Evolutionary conservation across 257 asterid genomes (phyloP), one percentile per base, ranked within the genome.

Genomic region (Fraxinus pennsylvanica): DNA sequence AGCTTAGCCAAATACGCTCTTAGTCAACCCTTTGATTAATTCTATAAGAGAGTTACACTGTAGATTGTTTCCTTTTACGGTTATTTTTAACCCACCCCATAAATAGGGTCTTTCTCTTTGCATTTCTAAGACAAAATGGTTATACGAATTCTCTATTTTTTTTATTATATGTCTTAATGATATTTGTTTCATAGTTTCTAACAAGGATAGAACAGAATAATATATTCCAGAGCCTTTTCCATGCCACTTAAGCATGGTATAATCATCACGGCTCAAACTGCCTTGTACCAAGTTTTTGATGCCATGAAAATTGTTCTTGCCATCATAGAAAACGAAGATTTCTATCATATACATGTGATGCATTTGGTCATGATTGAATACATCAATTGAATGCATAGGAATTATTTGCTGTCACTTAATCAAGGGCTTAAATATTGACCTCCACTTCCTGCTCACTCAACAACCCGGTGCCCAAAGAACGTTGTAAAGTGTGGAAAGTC

Each of bases 381-480:
- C 36, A 63, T 63, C 17, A 25, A 9, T 27, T 63, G 69, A 63
- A 63, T 2, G 15, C 69, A 9, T 52, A 70, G 72, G 21, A 41
- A 57, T 74, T 63, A 32, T 76, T 67, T 79, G 33, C 4, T 65
- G 30, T 43, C 35, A 22, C 29, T 75, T 47, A n/a, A 39, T 73
- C 17, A 59, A 67, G 52, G 83, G 19, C 35, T 36, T 66, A 77
- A 73, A 59, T 38, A 68, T 63, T 15, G 22, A n/a, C 14, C 32
- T 70, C 57, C 59, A 71, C 76, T 70, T 33, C 71, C 29, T 61
- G 29, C 30, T 32, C 29, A 61, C 69, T 54, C 33, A n/a, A 21
- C 33, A 30, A 57, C 59, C 52, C 10, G 12, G 29, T 6, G 35
- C 71, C 75, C 9, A 47, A 52, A 13, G 73, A 75, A 54, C 41